Base-by-base conservation (phyloP, 2,329 filamentous ascomycete genomes). In the Onygena corvina region DNA sequence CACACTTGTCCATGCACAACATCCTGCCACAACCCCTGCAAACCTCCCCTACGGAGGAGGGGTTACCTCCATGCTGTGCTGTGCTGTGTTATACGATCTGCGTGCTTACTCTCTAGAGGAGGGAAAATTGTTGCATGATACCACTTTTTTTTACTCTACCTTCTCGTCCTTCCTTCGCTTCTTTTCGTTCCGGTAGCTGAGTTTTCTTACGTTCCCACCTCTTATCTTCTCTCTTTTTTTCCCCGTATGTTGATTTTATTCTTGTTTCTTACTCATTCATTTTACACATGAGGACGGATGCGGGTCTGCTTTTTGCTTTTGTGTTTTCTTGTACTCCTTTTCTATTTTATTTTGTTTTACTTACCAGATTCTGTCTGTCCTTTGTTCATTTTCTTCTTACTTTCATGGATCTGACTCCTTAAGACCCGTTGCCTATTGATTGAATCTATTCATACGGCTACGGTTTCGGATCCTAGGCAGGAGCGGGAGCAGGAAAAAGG, bases 171-270 rank as follows among this genome's bases (percentile, higher is more conserved):
- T 34, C 20, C 12, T 5, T 34, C 14, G 25, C 11, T 36, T 48
- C 46, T 35, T 35, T 14, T 40, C 33, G 9, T 47, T 30, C 42
- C 30, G 27, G 27, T 23, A 30, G 18, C 30, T 33, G 9, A 30
- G 27, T 27, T 49, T 36, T 35, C 38, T 35, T 49, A 12, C 46
- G 20, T 29, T 54, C 51, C 49, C 45, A 56, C 45, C 54, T 52
- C 33, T 53, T 56, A 60, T 55, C 57, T 57, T 56, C 60, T 60
- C 52, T 57, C 57, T 58, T 50, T 57, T 54, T 56, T 52, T 42
- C 50, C 25, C 50, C 54, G 53, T n/a, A n/a, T n/a, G n/a, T 47
- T 53, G 50, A 57, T 31, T 54, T 55, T 40, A 44, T 55, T 50
- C 36, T 52, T 53, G 52, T 47, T 50, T 50, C 50, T 55, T 57